Conservation (phyloP, 2,329 filamentous ascomycete species). For the Microcyclospora pomicola region DNA sequence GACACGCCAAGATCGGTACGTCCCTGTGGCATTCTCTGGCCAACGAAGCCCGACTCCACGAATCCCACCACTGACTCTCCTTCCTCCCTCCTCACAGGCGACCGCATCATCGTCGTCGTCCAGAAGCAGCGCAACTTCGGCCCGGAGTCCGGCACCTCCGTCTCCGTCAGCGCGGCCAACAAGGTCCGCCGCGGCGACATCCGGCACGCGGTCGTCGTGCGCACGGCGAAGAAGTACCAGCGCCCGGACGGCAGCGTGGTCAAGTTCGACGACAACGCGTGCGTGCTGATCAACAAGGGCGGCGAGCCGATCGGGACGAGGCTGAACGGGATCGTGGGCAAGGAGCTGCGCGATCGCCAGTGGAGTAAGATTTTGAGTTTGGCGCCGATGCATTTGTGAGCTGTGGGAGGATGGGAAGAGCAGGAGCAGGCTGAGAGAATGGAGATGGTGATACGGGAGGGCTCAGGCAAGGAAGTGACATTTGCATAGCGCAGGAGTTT, state of each 20-base stretch:
- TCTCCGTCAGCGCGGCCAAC: constrained; percentile 61
- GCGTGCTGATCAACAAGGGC: constrained; percentile 90
- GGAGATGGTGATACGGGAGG: neutral
- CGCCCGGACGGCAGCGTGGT: constrained; percentile 80
- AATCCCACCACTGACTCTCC: neutral
- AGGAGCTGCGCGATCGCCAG: constrained; percentile 78
- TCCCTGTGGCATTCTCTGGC: constrained; percentile 1
- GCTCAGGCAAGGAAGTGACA: too few relatives aligned
- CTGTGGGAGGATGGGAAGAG: neutral
- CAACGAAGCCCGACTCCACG: neutral
- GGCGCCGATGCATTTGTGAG: constrained; percentile 61
- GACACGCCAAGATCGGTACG: constrained; percentile 75
- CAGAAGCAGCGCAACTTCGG: constrained; percentile 81
- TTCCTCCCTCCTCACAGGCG: constrained; percentile 43
- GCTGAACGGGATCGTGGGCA: constrained; percentile 78
- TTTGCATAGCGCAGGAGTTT: neutral
- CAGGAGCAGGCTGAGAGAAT: neutral
- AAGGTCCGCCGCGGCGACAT: constrained; percentile 96
- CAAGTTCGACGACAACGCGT: constrained; percentile 94
- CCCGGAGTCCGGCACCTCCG: constrained; percentile 55
- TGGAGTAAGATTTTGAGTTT: constrained; percentile 98
- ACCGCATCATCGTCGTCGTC: constrained; percentile 92
- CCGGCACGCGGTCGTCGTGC: constrained; percentile 86
- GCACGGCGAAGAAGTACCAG: constrained; percentile 76
- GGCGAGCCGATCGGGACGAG: constrained; percentile 90